Evolutionary conservation across 1,284 basidiomycete genomes (phyloP).

Genomic region (Moesziomyces sp.): DNA sequence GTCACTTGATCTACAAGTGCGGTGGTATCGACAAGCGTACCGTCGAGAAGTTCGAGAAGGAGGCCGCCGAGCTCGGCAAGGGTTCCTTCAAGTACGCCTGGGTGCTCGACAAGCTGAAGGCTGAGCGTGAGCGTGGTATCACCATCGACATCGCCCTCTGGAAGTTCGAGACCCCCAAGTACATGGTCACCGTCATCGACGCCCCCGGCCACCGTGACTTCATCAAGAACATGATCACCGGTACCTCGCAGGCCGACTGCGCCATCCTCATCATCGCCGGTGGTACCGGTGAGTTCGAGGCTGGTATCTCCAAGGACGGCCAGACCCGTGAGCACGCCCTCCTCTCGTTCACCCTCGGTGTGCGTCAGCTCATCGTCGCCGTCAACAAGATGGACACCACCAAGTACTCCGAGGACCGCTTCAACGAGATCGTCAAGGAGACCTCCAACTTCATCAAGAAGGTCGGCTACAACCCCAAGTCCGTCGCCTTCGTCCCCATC

Average conservation of each 20-base stretch:
- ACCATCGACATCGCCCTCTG: slow-evolving; percentile 94
- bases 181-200: slow-evolving; percentile 82
- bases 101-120: slow-evolving; percentile 99
- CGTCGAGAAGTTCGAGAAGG: slow-evolving; percentile 99
- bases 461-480: slow-evolving; percentile 99
- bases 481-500: slow-evolving; percentile 98
- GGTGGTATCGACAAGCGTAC: slow-evolving; percentile 99
- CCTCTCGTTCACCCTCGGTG: slow-evolving; percentile 99
- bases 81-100: slow-evolving; percentile 97
- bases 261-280: slow-evolving; percentile 99
- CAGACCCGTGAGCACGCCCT: slow-evolving; percentile 99
- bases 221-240: slow-evolving; percentile 85
- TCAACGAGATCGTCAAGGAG: slow-evolving; percentile 99
- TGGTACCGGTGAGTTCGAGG: slow-evolving; percentile 99
- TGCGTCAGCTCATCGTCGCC: slow-evolving; percentile 99
- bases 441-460: slow-evolving; percentile 99
- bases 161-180: slow-evolving; percentile 69
- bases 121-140: slow-evolving; percentile 98
- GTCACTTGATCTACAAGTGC: slow-evolving; percentile 99
- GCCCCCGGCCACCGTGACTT: slow-evolving; percentile 99
- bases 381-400: slow-evolving; percentile 99
- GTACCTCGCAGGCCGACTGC: slow-evolving; percentile 99
- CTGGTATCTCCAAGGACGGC: slow-evolving; percentile 99
- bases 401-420: slow-evolving; percentile 99
- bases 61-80: slow-evolving; percentile 99